Conservation (phyloP, 352 stramenopile species). For the Phytophthora ohioensis region DNA sequence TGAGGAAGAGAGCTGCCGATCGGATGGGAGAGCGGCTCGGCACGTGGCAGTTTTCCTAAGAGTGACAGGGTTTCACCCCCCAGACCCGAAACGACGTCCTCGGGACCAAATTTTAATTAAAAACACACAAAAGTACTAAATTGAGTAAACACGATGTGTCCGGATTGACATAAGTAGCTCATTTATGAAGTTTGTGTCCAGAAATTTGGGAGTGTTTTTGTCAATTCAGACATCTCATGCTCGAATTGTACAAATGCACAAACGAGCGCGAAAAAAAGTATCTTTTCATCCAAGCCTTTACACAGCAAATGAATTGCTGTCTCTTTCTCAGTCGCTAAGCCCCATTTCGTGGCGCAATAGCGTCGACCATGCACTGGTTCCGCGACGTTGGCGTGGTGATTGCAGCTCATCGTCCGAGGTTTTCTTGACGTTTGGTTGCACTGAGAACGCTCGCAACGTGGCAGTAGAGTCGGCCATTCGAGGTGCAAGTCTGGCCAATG, state of each 20-base stretch:
- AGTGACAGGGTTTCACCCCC: constrained; percentile 12
- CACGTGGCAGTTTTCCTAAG: constrained; percentile 42
- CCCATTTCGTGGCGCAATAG: constrained; percentile 46
- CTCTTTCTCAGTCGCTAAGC: constrained; percentile 17
- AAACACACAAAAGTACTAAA: neutral
- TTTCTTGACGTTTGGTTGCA: constrained; percentile 32
- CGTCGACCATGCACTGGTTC: constrained; percentile 51
- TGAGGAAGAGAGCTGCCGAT: constrained; percentile 21
- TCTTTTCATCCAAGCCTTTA: constrained; percentile 20
- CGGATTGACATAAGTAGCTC: no score
- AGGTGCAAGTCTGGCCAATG: constrained; percentile 17
- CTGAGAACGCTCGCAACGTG: constrained; percentile 43
- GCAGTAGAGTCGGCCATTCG: constrained; percentile 29
- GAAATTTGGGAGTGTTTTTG: no score
- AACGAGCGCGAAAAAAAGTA: constrained; percentile 32
- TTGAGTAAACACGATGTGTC: no score
- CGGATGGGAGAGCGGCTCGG: constrained; percentile 33
- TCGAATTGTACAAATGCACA: neutral
- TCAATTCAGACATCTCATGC: no score
- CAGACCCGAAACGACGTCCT: constrained; percentile 19
- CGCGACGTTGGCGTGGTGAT: constrained; percentile 26
- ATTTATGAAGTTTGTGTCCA: no score
- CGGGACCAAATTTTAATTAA: constrained; percentile 21
- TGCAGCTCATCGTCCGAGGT: constrained; percentile 18
- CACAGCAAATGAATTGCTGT: neutral